Conservation (phyloP, 495 filamentous ascomycete species). For the Lasiosphaeris hirsuta region DNA sequence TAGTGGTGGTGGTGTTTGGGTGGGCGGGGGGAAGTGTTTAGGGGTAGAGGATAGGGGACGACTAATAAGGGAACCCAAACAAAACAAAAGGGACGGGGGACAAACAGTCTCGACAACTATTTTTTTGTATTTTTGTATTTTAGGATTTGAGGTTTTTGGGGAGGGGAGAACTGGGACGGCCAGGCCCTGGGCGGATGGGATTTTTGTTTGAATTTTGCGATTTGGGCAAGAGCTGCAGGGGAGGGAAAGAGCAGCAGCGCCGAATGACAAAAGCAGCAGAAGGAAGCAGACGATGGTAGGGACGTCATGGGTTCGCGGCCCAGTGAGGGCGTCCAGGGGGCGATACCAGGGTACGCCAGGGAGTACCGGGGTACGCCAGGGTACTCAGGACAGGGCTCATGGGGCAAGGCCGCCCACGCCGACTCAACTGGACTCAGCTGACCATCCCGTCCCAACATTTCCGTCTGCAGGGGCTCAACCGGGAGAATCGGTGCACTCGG, state of each 20-base stretch:
- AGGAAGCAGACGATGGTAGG: constrained; percentile 15
- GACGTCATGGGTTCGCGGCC: constrained; percentile 15
- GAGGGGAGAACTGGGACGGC: neutral
- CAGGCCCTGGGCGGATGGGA: constrained; percentile 13
- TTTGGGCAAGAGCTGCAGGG: neutral
- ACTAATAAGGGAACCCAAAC: neutral
- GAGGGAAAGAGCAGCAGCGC: neutral
- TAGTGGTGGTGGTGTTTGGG: neutral
- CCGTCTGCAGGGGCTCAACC: constrained; percentile 25
- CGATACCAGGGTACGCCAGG: neutral
- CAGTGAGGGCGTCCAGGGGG: constrained; percentile 1
- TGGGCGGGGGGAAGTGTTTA: neutral
- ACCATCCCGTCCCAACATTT: constrained; percentile 28
- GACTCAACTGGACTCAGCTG: constrained; percentile 24
- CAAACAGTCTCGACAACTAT: constrained; percentile 5
- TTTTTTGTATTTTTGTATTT: constrained; percentile 10
- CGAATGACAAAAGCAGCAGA: constrained; percentile 10
- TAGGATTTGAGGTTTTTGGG: neutral
- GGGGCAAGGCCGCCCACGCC: constrained; percentile 8
- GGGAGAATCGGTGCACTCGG: constrained; percentile 25
- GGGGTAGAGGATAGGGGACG: neutral
- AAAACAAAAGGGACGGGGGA: neutral
- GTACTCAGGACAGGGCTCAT: neutral
- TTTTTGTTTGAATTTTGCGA: constrained; percentile 8
- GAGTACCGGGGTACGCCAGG: too few relatives aligned